These are phyloP conservation scores for Magnusiomyces magnusii DNA, from an alignment of 1,139 yeast species.

Conservation along the genomic window DNA sequence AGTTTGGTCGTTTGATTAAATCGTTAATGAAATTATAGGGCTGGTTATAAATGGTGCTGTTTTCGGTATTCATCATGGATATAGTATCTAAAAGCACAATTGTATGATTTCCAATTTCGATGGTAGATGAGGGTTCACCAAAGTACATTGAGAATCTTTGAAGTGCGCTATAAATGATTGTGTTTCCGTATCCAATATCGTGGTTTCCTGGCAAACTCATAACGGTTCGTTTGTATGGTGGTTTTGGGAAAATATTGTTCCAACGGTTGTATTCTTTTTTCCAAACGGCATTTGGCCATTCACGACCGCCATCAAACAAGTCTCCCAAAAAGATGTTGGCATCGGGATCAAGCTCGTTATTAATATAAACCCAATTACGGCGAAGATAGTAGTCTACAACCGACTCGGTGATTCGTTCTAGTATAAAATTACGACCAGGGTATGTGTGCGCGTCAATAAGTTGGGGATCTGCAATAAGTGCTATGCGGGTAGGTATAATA, in stretches of 20 bases:
- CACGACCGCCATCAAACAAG: conserved; percentile 90
- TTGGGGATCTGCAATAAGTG: conserved; percentile 88
- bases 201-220: conserved; percentile 85
- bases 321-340: conserved; percentile 80
- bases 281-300: conserved; percentile 72
- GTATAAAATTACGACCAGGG: conserved; percentile 34
- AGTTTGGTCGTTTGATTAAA: conserved; percentile 25
- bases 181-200: conserved; percentile 86
- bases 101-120: conserved; percentile 66
- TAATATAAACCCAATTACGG: conserved; percentile 62
- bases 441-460: conserved; percentile 71
- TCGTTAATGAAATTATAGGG: conserved; percentile 39
- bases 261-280: conserved; percentile 63
- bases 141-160: conserved; percentile 62
- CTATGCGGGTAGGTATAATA: conserved; percentile 49
- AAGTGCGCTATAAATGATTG: conserved; percentile 45
- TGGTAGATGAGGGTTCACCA: conserved; percentile 57
- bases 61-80: conserved; percentile 52
- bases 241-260: conserved; percentile 50
- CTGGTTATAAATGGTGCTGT: conserved; percentile 37
- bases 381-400: conserved; percentile 70
- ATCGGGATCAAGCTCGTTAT: conserved; percentile 60
- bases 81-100: conserved; percentile 74
- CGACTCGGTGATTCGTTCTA: conserved; percentile 32
- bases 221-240: conserved; percentile 38